Evolutionary conservation across 257 asterid species (phyloP), one percentile per base, ranked within the genome.

Genomic region (Solanum paucissectum): DNA sequence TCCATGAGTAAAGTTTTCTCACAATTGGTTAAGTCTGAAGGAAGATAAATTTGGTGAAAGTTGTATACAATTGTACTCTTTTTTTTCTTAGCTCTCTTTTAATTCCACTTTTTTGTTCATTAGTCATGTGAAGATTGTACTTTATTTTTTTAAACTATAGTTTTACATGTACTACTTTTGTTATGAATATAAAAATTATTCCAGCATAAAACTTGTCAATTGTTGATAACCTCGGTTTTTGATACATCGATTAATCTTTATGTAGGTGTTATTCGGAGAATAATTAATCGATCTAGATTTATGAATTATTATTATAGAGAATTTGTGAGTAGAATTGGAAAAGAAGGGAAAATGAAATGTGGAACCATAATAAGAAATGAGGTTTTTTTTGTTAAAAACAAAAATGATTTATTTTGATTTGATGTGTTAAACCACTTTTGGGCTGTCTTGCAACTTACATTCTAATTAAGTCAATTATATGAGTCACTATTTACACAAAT

Each of bases 1-100:
- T 92, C 96, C 7, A 94, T 93, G 96, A 93, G 96, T 79, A 58
- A 90, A 36, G 96, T 94, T 29, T 94, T 94, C 90, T 94, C 96
- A 6, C 96, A 94, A 87, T 92, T 94, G 89, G 94, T 93, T 4
- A 94, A 94, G 87, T 93, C 97, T 1, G 97, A 94, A 88, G 96
- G 98, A 34, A 90, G 96, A 83, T 92, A 92, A 92, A 69, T 23
- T 16, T 32, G 68, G 29, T 60, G 69, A 60, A 42, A 40, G 49
- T 29, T 40, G 75, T 87, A 62, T 37, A 81, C 37, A 46, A 25
- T 77, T 68, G 87, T 69, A 5, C 60, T 18, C 77, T 23, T 52
- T 33, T 38, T 25, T 79, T 79, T 23, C 20, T n/a, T 52, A 29
- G 74, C 32, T 64, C 75, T 85, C 58, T 13, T 5, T 42, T 71